phyloP scores from a whole-genome alignment of 129 eudicot species.

The Tagetes patula region DNA sequence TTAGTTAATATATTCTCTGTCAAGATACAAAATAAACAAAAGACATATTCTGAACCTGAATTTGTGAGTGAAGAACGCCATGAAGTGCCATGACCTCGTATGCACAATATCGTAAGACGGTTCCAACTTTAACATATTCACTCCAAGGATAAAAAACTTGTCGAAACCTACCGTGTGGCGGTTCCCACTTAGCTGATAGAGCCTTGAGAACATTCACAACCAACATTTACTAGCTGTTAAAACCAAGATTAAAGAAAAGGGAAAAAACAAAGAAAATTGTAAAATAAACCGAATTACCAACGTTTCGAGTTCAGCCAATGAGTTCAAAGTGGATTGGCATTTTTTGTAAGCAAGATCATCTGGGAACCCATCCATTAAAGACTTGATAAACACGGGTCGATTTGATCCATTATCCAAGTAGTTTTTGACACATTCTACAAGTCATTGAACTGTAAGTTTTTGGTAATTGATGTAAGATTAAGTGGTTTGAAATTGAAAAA shows the following conservation, averaged over 20 bases:
- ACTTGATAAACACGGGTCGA: conserved; percentile 49
- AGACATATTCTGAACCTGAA: conserved; percentile 45
- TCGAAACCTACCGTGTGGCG: conserved; percentile 69
- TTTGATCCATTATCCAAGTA: conserved; percentile 56
- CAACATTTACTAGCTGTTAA: background rate
- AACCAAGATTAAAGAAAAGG: too few species aligned
- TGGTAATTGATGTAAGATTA: background rate
- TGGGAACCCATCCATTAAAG: conserved; percentile 63
- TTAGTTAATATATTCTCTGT: too few species aligned
- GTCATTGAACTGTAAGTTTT: background rate
- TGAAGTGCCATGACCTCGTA: conserved; percentile 85
- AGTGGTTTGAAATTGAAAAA: background rate
- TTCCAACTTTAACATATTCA: conserved; percentile 74
- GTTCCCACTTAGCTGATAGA: conserved; percentile 80
- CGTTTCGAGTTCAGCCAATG: conserved; percentile 54
- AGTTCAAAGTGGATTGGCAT: conserved; percentile 53
- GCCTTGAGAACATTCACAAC: conserved; percentile 41
- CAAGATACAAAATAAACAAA: background rate
- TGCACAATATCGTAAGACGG: conserved; percentile 67
- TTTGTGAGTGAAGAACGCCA: conserved; percentile 83
- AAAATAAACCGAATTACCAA: conserved; percentile 36
- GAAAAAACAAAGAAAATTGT: too few species aligned
- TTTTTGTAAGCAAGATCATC: conserved; percentile 63
- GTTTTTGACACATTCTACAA: conserved; percentile 67
- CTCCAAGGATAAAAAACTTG: conserved; percentile 76